Base-by-base conservation (phyloP, 2,329 filamentous ascomycete genomes). In the Neonectria punicea region DNA sequence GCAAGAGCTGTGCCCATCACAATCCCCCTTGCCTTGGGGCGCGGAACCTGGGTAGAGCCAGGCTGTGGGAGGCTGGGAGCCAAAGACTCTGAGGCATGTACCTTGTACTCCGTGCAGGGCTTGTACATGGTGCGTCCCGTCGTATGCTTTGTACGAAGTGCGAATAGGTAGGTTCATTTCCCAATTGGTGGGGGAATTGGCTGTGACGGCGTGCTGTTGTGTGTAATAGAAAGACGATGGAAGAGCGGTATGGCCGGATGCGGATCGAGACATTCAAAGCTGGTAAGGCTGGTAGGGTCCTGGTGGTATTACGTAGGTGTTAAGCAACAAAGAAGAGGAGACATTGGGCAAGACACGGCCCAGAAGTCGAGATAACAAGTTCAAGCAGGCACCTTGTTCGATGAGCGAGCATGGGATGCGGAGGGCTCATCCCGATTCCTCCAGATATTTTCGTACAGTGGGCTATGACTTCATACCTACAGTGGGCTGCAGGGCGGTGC, bases 351-450 rank as follows among this genome's bases (percentile, higher is more conserved):
- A 34, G 36, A 61, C 46, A 22, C n/a, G 18, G 22, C 22, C 22
- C 4, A 25, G 25, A 25, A 43, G 49, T 61, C 41, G 43, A 32
- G 36, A 36, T 57, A 54, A 44, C 54, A 46, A 58, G 60, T 41
- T 25, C 28, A 44, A 25, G 56, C 56, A 51, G 50, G 43, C 55
- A 44, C 34, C 43, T 39, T 43, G 61, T 49, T 55, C 70, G 70
- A 61, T 72, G 67, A 22, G 63, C 30, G 65, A 66, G 65, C 30
- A 67, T 67, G 65, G 64, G 36, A 67, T 58, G 60, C 60, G 65
- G 72, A 70, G 63, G 63, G 61, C 59, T 68, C 69, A 69, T 64
- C 55, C 49, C 49, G 41, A 55, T 55, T 25, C 51, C 32, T 25
- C 28, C 34, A 39, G 14, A 39, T n/a, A 39, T 50, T 46, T 34